phyloP scores from a whole-genome alignment of 1,284 basidiomycete species.

The Porodaedalea pini region DNA sequence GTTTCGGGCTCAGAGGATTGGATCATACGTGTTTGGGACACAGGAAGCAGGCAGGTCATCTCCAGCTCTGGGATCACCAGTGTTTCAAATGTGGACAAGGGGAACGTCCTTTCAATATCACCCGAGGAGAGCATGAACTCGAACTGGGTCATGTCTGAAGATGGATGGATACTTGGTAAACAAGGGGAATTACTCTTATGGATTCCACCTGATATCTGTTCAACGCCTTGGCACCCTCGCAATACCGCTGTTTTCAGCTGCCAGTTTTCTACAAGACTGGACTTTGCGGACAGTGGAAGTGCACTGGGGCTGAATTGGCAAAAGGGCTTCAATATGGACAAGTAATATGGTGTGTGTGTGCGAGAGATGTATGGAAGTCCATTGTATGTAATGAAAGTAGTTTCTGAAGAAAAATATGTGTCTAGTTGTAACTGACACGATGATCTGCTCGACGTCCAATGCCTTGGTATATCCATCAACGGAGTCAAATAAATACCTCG shows the following conservation, averaged over 20 bases:
- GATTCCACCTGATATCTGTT: not conserved
- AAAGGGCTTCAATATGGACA: not conserved
- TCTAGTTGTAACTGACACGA: too few relatives aligned
- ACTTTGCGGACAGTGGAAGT: not conserved
- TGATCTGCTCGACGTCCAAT: too few relatives aligned
- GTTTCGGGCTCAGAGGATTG: not conserved
- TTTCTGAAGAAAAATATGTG: too few relatives aligned
- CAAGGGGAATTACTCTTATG: not conserved
- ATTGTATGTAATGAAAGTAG: too few relatives aligned
- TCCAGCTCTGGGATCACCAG: conserved; percentile 4
- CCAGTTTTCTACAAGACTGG: not conserved
- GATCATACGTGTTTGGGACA: conserved; percentile 5
- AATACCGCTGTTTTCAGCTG: not conserved
- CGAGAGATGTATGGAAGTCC: too few relatives aligned
- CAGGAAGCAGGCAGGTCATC: not conserved
- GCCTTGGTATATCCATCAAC: too few relatives aligned
- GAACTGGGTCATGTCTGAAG: not conserved
- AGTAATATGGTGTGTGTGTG: too few relatives aligned
- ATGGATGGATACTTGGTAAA: not conserved
- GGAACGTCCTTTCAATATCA: not conserved
- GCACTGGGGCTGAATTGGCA: not conserved
- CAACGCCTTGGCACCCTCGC: not conserved
- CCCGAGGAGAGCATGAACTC: too few relatives aligned
- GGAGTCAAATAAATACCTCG: too few relatives aligned
- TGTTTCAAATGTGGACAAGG: not conserved